A percentile compares a stretch with the other conserved stretches of the same genome.
These are phyloP conservation scores for Mentha longifolia DNA, from an alignment of 257 asterid species.

Conservation along the genomic window DNA sequence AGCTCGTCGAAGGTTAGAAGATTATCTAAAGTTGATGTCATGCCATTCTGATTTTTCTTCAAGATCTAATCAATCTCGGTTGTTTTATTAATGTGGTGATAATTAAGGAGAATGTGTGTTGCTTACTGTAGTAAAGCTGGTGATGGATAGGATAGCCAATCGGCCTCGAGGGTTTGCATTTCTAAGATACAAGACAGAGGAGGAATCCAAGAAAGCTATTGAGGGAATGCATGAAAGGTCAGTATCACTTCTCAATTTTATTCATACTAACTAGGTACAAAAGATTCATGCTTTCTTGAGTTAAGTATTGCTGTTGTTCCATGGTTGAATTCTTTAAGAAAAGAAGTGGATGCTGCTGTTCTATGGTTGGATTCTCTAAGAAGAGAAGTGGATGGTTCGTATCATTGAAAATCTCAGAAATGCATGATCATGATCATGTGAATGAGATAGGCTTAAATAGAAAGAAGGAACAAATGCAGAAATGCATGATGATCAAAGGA, in stretches of 20 bases:
- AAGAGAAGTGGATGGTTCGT: too few species aligned
- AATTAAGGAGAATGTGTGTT: neutral
- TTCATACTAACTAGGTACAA: neutral
- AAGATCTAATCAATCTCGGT: neutral
- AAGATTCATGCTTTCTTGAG: neutral
- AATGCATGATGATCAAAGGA: neutral
- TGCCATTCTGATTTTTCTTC: neutral
- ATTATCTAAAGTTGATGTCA: neutral
- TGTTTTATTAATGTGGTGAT: conserved; percentile 2
- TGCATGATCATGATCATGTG: neutral
- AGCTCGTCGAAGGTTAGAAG: conserved; percentile 69
- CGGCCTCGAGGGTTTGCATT: conserved; percentile 93
- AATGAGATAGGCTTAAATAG: too few species aligned
- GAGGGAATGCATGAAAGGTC: conserved; percentile 97
- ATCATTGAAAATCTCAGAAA: neutral
- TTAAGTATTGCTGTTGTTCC: neutral
- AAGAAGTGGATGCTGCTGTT: conserved; percentile 16
- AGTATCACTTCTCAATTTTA: conserved; percentile 12
- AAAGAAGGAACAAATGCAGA: too few species aligned
- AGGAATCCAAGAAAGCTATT: conserved; percentile 78
- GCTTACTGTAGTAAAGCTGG: conserved; percentile 59
- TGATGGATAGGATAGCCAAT: conserved; percentile 86
- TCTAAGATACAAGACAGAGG: conserved; percentile 64
- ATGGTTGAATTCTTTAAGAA: neutral
- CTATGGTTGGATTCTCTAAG: too few species aligned